Conservation (phyloP, 768 basidiomycete genomes). For the Kwoniella heveanensis region DNA sequence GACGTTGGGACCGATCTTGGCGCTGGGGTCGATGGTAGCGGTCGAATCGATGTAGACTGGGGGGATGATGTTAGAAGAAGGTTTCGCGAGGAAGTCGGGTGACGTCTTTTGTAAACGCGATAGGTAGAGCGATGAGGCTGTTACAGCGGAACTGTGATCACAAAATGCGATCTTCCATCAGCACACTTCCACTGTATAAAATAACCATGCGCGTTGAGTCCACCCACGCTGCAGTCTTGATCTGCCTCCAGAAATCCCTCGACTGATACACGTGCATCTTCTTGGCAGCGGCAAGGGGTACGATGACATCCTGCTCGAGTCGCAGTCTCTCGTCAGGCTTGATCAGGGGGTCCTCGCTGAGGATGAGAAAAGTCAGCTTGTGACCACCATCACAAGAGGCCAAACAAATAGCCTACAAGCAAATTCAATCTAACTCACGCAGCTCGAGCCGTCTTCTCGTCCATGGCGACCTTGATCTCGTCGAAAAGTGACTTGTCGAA, state of each 20-base stretch:
- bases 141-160: conserved; percentile 58
- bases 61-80: conserved; percentile 54
- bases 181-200: no score
- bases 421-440: conserved; percentile 40
- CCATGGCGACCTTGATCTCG: conserved; percentile 59
- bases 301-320: conserved; percentile 60
- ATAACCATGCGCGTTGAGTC: no score
- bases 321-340: conserved; percentile 58
- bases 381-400: no score
- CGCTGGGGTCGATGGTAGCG: conserved; percentile 56
- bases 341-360: conserved; percentile 54
- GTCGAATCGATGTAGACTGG: conserved; percentile 59
- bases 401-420: no score
- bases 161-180: no score
- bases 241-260: conserved; percentile 58
- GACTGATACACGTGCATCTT: conserved; percentile 59
- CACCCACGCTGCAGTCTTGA: conserved; percentile 59
- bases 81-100: conserved; percentile 54
- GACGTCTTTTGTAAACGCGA: conserved; percentile 55
- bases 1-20: conserved; percentile 60
- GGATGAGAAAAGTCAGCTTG: no score
- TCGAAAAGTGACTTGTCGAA: conserved; percentile 59
- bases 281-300: conserved; percentile 56
- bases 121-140: conserved; percentile 58
- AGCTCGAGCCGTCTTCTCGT: conserved; percentile 55